Evolutionary conservation across 129 eudicot species (phyloP).

Genomic region (Gnaphalium uliginosum): DNA sequence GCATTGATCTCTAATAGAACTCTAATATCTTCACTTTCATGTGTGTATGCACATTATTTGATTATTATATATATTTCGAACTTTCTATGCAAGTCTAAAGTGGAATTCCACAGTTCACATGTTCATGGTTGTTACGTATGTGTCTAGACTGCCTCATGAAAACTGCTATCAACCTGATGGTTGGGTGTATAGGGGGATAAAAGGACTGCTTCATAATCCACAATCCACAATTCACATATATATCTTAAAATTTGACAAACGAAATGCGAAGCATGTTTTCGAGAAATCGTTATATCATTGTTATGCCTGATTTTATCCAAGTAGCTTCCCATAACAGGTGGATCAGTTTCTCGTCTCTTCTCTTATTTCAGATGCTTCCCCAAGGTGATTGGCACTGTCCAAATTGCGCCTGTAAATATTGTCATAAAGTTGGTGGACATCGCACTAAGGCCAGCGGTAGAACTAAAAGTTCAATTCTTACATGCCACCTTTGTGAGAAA

Average conservation of each 20-base stretch:
- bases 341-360: background rate
- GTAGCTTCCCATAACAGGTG: background rate
- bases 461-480: conserved; percentile 30
- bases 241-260: no score
- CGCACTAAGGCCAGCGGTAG: conserved; percentile 25
- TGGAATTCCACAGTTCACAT: background rate
- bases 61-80: background rate
- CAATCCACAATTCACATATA: no score
- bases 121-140: background rate
- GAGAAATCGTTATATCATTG: background rate
- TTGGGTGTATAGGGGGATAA: background rate
- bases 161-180: background rate
- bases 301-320: background rate
- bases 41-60: background rate
- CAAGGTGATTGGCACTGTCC: conserved; percentile 93
- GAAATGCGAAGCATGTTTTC: background rate
- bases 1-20: background rate
- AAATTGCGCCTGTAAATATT: conserved; percentile 75
- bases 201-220: background rate
- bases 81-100: background rate
- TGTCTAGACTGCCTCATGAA: background rate
- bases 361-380: conserved; percentile 64
- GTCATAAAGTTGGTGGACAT: conserved; percentile 38
- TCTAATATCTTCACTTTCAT: background rate
- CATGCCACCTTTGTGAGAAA: conserved; percentile 42